Evolutionary conservation across 1,284 basidiomycete species (phyloP).

Genomic region (Boletus sp.): DNA sequence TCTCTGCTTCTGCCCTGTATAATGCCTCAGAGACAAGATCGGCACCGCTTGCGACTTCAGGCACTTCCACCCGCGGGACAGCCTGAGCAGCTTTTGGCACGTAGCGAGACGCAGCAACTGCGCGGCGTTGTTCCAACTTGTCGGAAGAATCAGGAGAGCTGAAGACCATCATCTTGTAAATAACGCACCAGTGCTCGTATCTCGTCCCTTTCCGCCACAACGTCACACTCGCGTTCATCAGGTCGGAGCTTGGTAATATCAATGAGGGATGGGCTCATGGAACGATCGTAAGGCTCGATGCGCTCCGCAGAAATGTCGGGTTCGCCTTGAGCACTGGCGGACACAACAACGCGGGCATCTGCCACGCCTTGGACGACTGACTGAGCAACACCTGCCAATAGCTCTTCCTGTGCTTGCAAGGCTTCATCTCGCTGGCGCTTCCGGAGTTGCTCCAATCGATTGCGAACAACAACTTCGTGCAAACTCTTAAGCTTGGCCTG

Average conservation of each 20-base stretch:
- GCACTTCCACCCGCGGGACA: conserved; percentile 43
- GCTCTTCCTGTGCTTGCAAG: conserved; percentile 85
- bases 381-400: conserved; percentile 76
- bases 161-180: conserved; percentile 2
- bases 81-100: conserved; percentile 70
- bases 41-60: conserved; percentile 59
- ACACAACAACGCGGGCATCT: conserved; percentile 38
- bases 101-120: conserved; percentile 80
- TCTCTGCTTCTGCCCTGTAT: conserved; percentile 85
- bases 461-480: conserved; percentile 95
- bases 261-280: conserved; percentile 78
- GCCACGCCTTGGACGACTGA: conserved; percentile 45
- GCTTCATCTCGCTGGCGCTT: conserved; percentile 96
- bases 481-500: conserved; percentile 88
- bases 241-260: conserved; percentile 68
- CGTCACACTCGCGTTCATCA: conserved; percentile 79
- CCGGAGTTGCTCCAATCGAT: conserved; percentile 92
- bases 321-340: conserved; percentile 37
- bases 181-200: conserved; percentile 61
- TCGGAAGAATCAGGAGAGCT: conserved; percentile 7
- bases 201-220: conserved; percentile 70
- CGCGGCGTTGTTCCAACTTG: conserved; percentile 74
- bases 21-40: conserved; percentile 84
- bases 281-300: conserved; percentile 72
- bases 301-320: conserved; percentile 52